Evolutionary conservation across 257 asterid genomes (phyloP).

Genomic region (Thymus mandschuricus): DNA sequence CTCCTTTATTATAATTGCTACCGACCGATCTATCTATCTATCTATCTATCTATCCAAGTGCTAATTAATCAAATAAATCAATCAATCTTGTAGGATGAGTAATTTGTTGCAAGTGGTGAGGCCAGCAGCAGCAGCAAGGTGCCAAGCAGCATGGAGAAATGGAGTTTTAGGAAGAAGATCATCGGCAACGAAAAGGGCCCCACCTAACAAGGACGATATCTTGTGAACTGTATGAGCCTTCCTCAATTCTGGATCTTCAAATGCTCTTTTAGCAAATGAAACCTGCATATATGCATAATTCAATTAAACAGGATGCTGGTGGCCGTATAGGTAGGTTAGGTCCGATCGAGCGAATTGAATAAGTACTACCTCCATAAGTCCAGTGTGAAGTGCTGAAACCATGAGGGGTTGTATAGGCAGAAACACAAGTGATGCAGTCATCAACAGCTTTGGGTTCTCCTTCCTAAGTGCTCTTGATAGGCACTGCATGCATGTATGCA

Average conservation of each 20-base stretch:
- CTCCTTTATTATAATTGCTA: too few species aligned
- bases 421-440: slow-evolving; percentile 83
- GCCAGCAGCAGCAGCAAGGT: slow-evolving; percentile 91
- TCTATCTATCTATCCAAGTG: too few species aligned
- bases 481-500: slow-evolving; percentile 49
- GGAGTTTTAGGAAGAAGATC: slow-evolving; percentile 76
- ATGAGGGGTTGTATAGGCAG: slow-evolving; percentile 88
- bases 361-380: slow-evolving; percentile 84
- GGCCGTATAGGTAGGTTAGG: too few species aligned
- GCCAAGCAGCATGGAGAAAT: slow-evolving; percentile 91
- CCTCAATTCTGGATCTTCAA: slow-evolving; percentile 71
- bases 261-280: slow-evolving; percentile 85
- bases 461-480: slow-evolving; percentile 81
- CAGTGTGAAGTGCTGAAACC: slow-evolving; percentile 97
- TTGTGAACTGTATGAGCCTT: slow-evolving; percentile 73
- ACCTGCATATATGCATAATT: slow-evolving; percentile 47
- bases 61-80: too few species aligned
- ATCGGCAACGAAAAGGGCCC: slow-evolving; percentile 80
- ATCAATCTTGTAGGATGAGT: slow-evolving; percentile 31
- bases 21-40: too few species aligned
- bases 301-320: too few species aligned
- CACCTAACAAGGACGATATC: slow-evolving; percentile 76
- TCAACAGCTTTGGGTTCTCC: slow-evolving; percentile 84
- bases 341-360: too few species aligned
- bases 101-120: slow-evolving; percentile 76